Evolutionary conservation across 2,329 filamentous ascomycete species (phyloP).

Genomic region (Ceratocystis ficicola): DNA sequence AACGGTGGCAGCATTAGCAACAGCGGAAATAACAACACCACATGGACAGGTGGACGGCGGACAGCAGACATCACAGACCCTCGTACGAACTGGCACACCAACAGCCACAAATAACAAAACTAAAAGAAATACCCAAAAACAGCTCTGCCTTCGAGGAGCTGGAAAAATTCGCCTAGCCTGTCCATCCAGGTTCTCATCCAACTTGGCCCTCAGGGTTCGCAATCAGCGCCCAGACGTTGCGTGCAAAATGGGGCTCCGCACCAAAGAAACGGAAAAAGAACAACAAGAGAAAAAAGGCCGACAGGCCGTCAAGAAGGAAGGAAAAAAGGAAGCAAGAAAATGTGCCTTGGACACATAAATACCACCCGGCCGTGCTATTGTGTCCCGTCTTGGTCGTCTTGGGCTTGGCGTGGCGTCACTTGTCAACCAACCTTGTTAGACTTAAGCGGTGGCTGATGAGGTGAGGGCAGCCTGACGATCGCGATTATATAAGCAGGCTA

Average conservation of each 20-base stretch:
- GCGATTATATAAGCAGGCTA: too few relatives aligned
- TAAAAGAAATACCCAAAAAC: too few relatives aligned
- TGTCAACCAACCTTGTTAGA: neutral
- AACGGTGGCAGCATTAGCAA: too few relatives aligned
- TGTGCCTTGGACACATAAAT: too few relatives aligned
- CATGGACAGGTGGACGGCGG: too few relatives aligned
- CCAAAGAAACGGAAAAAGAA: neutral
- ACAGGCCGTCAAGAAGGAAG: neutral
- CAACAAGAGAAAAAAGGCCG: neutral
- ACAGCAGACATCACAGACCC: too few relatives aligned
- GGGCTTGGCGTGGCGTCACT: neutral
- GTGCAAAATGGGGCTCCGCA: neutral
- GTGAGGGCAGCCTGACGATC: too few relatives aligned
- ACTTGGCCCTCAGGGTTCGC: slow-evolving; percentile 15
- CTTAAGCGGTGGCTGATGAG: too few relatives aligned
- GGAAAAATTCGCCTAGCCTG: neutral
- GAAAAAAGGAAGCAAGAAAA: neutral
- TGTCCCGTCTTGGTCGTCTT: neutral
- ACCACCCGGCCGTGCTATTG: neutral
- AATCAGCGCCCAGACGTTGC: slow-evolving; percentile 11
- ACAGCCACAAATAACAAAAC: too few relatives aligned
- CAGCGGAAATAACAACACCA: too few relatives aligned
- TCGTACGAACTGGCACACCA: too few relatives aligned
- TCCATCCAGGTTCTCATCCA: slow-evolving; percentile 14
- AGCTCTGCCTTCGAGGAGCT: too few relatives aligned